Conservation (phyloP, 116 monocot species). For the Thalassia testudinum region DNA sequence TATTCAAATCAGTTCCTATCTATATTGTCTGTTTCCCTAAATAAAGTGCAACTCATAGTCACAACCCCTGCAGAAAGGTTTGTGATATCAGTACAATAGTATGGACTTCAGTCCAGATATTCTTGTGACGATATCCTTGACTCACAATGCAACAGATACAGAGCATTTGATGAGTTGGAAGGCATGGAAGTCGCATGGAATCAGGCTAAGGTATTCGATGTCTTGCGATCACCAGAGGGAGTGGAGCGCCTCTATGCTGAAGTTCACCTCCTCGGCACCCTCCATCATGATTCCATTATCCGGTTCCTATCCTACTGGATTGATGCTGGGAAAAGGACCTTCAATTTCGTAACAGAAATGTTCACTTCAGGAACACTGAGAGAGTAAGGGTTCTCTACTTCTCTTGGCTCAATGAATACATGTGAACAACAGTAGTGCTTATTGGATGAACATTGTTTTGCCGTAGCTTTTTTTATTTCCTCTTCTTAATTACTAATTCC, state of each 20-base stretch:
- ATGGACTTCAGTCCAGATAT: no score
- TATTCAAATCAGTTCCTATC: no score
- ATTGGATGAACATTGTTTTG: no score
- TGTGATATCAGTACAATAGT: no score
- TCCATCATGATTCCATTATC: constrained; percentile 71
- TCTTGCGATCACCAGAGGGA: constrained; percentile 61
- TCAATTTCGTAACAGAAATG: constrained; percentile 98
- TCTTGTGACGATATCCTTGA: background rate
- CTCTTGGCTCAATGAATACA: no score
- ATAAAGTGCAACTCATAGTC: no score
- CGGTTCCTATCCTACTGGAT: constrained; percentile 73
- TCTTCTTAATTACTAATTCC: background rate
- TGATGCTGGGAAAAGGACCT: constrained; percentile 38
- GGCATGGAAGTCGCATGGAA: constrained; percentile 97
- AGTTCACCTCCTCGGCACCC: constrained; percentile 78
- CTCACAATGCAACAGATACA: constrained; percentile 24
- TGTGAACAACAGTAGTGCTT: no score
- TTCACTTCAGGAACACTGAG: constrained; percentile 96
- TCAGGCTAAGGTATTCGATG: constrained; percentile 59
- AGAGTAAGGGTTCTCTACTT: constrained; percentile 23
- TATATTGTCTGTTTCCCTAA: no score
- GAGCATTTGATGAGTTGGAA: constrained; percentile 79
- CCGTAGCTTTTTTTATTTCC: no score
- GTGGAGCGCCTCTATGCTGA: constrained; percentile 84
- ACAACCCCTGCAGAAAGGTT: no score